Evolutionary conservation across 352 stramenopile species (phyloP).

Genomic region (Nothophytophthora sp.): DNA sequence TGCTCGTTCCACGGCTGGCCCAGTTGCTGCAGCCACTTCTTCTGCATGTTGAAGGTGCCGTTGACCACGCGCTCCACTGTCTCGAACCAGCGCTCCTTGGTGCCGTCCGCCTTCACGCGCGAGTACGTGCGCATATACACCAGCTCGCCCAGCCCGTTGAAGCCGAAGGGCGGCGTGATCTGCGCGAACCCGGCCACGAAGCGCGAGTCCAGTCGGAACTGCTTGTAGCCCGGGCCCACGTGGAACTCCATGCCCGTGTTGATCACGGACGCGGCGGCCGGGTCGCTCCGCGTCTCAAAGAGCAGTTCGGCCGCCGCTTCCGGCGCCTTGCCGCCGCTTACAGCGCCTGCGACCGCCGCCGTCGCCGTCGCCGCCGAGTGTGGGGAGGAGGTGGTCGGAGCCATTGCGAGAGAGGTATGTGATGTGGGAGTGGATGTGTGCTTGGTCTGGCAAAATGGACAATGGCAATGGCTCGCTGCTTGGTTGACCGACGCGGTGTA

Average conservation of each 20-base stretch:
- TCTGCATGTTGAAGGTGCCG: conserved; percentile 94
- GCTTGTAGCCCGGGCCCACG: conserved; percentile 17
- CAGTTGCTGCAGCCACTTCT: conserved; percentile 70
- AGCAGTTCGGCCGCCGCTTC: conserved; percentile 4
- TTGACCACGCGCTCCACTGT: conserved; percentile 94
- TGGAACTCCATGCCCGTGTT: conserved; percentile 16
- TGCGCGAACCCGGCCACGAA: conserved; percentile 61
- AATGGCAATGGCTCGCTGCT: conserved; percentile 12
- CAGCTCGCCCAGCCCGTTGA: conserved; percentile 93
- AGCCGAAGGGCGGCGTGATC: conserved; percentile 83
- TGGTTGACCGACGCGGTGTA: neutral
- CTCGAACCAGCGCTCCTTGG: conserved; percentile 89
- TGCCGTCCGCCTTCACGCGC: conserved; percentile 74
- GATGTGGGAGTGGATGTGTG: conserved; percentile 2
- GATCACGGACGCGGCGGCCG: conserved; percentile 7
- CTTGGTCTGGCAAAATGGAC: conserved; percentile 15
- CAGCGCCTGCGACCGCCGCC: conserved; percentile 2
- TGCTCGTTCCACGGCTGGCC: conserved; percentile 72
- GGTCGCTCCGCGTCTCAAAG: conserved; percentile 10
- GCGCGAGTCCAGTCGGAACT: conserved; percentile 27
- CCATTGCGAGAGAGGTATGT: conserved; percentile 5
- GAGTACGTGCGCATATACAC: conserved; percentile 94
- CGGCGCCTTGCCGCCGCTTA: neutral
- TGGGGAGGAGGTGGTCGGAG: conserved; percentile 15
- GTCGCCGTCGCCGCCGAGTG: too few relatives aligned